Evolutionary conservation across 2,329 filamentous ascomycete species (phyloP).

Genomic region (Aphanoascus verrucosus): DNA sequence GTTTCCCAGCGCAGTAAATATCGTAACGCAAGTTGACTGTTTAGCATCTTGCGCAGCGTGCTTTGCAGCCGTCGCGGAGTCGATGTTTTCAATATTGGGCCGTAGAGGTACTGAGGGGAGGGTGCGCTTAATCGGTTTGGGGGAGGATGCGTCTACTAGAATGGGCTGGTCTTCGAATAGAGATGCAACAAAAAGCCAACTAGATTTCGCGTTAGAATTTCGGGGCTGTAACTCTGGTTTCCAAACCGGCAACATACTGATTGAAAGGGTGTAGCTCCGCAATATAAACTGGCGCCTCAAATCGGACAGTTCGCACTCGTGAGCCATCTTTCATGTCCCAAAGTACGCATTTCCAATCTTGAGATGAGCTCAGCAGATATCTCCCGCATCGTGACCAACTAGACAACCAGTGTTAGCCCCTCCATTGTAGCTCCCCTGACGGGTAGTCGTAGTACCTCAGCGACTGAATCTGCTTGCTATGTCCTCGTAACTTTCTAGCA

Average conservation of each 20-base stretch:
- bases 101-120: constrained; percentile 76
- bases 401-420: background rate
- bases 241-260: constrained; percentile 47
- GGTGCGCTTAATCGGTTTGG: constrained; percentile 60
- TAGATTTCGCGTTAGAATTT: constrained; percentile 27
- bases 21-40: constrained; percentile 83
- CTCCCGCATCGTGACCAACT: constrained; percentile 87
- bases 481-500: constrained; percentile 82
- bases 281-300: constrained; percentile 88
- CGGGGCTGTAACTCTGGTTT: background rate
- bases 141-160: constrained; percentile 66
- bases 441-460: constrained; percentile 45
- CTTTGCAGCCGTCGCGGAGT: constrained; percentile 56
- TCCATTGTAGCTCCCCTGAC: background rate
- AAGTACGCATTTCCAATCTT: constrained; percentile 92
- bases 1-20: constrained; percentile 75
- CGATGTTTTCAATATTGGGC: constrained; percentile 57
- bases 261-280: constrained; percentile 89
- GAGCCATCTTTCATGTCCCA: constrained; percentile 76
- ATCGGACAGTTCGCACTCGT: constrained; percentile 72
- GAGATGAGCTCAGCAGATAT: constrained; percentile 82
- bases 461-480: constrained; percentile 87
- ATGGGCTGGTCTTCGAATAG: constrained; percentile 89
- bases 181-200: constrained; percentile 75
- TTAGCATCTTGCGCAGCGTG: constrained; percentile 85